phyloP scores from a whole-genome alignment of 306 rosid species.

The Begonia masoniana region DNA sequence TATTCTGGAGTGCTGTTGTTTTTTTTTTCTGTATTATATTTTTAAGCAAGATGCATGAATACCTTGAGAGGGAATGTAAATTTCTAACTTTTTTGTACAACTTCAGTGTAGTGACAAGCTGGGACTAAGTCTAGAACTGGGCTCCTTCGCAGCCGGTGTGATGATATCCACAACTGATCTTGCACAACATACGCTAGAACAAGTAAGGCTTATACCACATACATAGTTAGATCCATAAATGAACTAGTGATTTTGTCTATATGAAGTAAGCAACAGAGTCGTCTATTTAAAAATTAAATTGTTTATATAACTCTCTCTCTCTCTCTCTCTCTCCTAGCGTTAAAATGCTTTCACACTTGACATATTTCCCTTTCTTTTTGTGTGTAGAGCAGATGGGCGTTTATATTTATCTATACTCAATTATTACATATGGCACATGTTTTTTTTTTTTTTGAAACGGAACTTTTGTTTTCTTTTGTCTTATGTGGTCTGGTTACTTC shows the following conservation, averaged over 20 bases:
- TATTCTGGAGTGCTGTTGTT: not conserved
- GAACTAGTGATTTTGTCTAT: not conserved
- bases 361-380: no score
- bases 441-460: no score
- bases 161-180: conserved; percentile 99
- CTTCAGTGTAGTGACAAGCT: conserved; percentile 99
- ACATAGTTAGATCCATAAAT: not conserved
- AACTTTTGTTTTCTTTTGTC: no score
- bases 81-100: conserved; percentile 19
- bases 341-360: no score
- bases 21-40: not conserved
- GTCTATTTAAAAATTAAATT: no score
- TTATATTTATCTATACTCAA: no score
- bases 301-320: no score
- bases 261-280: no score
- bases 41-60: not conserved
- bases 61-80: conserved; percentile 5
- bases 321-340: no score
- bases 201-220: conserved; percentile 34
- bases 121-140: conserved; percentile 94
- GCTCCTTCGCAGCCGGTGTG: conserved; percentile 98
- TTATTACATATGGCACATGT: no score
- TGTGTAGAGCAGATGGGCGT: no score
- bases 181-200: conserved; percentile 97
- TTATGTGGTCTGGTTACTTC: no score